These are phyloP conservation scores for Marchantia paleacea DNA, from an alignment of 225 moss, liverwort and hornwort species.

Conservation along the genomic window DNA sequence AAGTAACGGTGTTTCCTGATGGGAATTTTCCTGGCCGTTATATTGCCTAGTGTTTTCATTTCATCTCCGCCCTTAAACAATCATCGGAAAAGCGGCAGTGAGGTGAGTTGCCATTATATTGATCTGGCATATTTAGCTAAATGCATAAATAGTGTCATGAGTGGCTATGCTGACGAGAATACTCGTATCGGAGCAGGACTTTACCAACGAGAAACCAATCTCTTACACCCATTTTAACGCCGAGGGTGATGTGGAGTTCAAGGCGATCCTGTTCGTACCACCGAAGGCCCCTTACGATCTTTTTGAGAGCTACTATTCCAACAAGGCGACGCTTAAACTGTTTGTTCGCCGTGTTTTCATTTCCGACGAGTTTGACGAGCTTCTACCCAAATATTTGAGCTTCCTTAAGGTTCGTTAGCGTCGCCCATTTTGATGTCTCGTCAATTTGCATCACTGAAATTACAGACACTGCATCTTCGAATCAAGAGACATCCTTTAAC, in stretches of 20 bases:
- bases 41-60: no score
- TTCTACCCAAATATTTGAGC: constrained; percentile 77
- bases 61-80: no score
- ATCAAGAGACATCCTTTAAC: not conserved
- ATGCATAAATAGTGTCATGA: no score
- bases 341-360: constrained; percentile 76
- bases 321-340: constrained; percentile 63
- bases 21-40: no score
- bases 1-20: no score
- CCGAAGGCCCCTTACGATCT: constrained; percentile 58
- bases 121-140: no score
- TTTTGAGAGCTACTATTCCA: constrained; percentile 77
- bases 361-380: constrained; percentile 76
- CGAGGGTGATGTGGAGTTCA: constrained; percentile 95
- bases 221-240: constrained; percentile 80
- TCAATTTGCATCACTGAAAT: not conserved
- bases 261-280: constrained; percentile 71
- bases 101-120: no score
- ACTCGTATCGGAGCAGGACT: constrained; percentile 47
- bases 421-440: no score
- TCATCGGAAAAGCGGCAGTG: no score
- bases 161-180: no score
- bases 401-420: constrained; percentile 59
- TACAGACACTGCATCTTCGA: not conserved
- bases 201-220: constrained; percentile 61